phyloP scores from a whole-genome alignment of 331 rosid species.

The Malus hybrid region DNA sequence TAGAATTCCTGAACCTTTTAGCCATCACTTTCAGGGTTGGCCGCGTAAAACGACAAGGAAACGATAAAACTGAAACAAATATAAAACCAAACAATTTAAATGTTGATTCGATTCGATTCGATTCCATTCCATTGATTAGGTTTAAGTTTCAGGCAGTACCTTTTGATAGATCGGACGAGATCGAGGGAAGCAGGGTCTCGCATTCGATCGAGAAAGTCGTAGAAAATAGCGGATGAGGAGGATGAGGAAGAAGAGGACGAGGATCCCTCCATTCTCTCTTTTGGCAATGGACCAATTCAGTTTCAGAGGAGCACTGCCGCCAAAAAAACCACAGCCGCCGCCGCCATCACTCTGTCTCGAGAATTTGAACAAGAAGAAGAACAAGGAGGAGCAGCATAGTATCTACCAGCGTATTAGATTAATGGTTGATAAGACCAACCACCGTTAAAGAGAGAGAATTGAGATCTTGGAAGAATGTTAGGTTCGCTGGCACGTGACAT shows the following conservation, averaged over 20 bases:
- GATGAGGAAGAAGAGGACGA: slow-evolving; percentile 8
- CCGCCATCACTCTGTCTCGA: background rate
- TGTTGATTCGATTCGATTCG: too few relatives aligned
- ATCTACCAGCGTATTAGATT: too few relatives aligned
- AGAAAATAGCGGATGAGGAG: slow-evolving; percentile 32
- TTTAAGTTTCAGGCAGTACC: slow-evolving; percentile 12
- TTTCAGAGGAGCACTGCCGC: background rate
- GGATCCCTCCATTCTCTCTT: slow-evolving; percentile 33
- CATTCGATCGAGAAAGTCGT: slow-evolving; percentile 71
- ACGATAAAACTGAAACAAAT: slow-evolving; percentile 34
- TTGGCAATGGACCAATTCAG: background rate
- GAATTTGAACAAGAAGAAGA: background rate
- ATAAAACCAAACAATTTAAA: background rate
- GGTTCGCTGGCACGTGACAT: slow-evolving; percentile 14
- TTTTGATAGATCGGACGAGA: slow-evolving; percentile 68
- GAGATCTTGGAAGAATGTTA: slow-evolving; percentile 9
- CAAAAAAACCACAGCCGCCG: background rate
- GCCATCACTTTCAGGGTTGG: slow-evolving; percentile 37
- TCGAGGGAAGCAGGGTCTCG: slow-evolving; percentile 65
- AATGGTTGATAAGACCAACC: background rate
- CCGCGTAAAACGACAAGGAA: slow-evolving; percentile 34
- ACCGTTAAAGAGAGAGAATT: background rate
- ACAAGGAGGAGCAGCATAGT: slow-evolving; percentile 2
- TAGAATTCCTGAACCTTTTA: slow-evolving; percentile 41
- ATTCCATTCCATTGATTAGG: background rate